These are phyloP conservation scores for Hymenoscyphus fructigenus DNA, from an alignment of 2,329 filamentous ascomycete species.

Conservation along the genomic window DNA sequence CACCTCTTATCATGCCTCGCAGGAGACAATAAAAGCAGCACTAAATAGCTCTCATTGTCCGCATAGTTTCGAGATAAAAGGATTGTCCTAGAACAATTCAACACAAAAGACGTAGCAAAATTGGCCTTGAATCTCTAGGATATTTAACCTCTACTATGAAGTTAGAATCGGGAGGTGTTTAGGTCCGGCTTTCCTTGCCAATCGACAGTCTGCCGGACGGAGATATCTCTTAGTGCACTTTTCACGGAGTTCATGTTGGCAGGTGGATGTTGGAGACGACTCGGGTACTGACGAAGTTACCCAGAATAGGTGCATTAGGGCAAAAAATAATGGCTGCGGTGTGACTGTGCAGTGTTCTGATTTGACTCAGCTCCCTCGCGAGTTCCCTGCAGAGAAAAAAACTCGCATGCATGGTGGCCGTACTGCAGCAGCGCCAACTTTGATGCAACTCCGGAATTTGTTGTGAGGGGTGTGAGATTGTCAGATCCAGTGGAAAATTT, in stretches of 20 bases:
- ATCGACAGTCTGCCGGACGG: too few relatives aligned
- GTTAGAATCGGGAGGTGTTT: too few relatives aligned
- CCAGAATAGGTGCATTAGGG: slow-evolving; percentile 1
- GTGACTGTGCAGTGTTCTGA: slow-evolving; percentile 10
- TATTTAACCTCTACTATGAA: too few relatives aligned
- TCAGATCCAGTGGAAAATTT: slow-evolving; percentile 1
- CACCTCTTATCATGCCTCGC: slow-evolving; percentile 6
- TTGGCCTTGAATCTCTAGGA: too few relatives aligned
- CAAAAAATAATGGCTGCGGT: slow-evolving; percentile 1
- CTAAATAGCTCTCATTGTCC: background rate
- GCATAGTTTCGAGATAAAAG: too few relatives aligned
- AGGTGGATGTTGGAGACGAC: slow-evolving; percentile 8
- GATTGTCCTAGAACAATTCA: too few relatives aligned
- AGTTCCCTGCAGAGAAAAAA: slow-evolving; percentile 18
- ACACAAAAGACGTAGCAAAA: too few relatives aligned
- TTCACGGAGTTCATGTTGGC: slow-evolving; percentile 5
- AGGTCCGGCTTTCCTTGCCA: too few relatives aligned
- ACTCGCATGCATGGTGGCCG: slow-evolving; percentile 19
- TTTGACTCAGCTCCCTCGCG: slow-evolving; percentile 9
- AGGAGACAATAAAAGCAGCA: slow-evolving; percentile 4
- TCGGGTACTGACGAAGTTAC: background rate
- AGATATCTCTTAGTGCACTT: background rate
- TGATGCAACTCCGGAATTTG: slow-evolving; percentile 4
- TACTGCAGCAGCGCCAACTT: slow-evolving; percentile 7
- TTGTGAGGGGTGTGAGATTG: slow-evolving; percentile 3